Base-by-base conservation (phyloP, 2,329 filamentous ascomycete genomes). In the Paracorniculantispora psalliotae region DNA sequence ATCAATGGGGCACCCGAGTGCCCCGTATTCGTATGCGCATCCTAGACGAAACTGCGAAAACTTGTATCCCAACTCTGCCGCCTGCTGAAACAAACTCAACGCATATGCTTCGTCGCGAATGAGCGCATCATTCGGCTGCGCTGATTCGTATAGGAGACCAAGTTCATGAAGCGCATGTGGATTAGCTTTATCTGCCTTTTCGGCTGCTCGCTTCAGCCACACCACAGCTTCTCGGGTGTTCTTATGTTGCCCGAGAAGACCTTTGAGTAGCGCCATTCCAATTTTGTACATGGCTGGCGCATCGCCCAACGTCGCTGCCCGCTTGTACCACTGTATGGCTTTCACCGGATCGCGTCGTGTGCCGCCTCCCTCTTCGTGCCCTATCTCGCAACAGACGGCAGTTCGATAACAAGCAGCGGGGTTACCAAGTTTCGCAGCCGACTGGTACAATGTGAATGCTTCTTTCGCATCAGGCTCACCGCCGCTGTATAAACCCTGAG, bases 201-300 rank as follows among this genome's bases (percentile, higher is more conserved):
- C 92, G 0, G 92, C 92, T 2, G 94, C 94, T 47, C 92, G 86
- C 77, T 96, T 96, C 56, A 99, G 81, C 92, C 94, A 97, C 23
- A 85, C 87, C 25, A 97, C 84, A 19, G 92, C 92, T 75, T 97
- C 94, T 46, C 89, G 83, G 2, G 91, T 84, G 68, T 96, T 96
- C 68, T 81, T 85, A 25, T 81, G 83, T 70, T 97, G 92, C 4
- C 92, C 92, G n/a, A 99, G 82, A 28, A 97, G 80, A 12, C 93
- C 94, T 73, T 97, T 97, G 57, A 97, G 83, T 62, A 91, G 78
- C 64, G 99, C 96, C 88, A 97, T 96, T 60, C 94, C 94, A 74
- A 97, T 86, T 75, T 99, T 99, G 78, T 97, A 99, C 91, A 97
- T 96, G 30, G 92, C 94, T 0, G 93, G 90, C 1, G 89, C 88